Percentiles rank a stretch among this genome's conserved stretches.
Evolutionary conservation across 2,329 filamentous ascomycete species (phyloP).

Genomic region (Thielaviopsis musarum): DNA sequence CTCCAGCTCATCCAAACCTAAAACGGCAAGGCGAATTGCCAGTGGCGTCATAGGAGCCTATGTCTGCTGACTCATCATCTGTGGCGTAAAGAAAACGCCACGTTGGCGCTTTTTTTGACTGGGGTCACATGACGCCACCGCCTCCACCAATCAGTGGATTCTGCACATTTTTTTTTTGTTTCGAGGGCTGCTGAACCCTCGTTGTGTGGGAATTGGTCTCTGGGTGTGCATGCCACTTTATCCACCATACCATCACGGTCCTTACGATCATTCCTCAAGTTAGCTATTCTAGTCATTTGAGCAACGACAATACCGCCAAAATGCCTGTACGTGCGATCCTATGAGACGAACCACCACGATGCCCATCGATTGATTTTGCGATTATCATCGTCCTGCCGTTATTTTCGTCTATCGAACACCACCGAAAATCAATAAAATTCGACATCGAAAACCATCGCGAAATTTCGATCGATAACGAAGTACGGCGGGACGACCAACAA

Average conservation of each 20-base stretch:
- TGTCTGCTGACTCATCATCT: conserved; percentile 1
- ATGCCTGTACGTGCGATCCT: conserved; percentile 12
- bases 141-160: conserved; percentile 10
- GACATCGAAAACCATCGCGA: not conserved
- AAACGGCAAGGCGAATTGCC: not conserved
- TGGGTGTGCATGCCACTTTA: conserved; percentile 11
- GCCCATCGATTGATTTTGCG: conserved; percentile 9
- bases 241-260: conserved; percentile 11
- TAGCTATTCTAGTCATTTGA: conserved; percentile 13
- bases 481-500: not conserved
- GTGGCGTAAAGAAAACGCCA: conserved; percentile 4
- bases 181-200: conserved; percentile 11
- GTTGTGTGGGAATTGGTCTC: conserved; percentile 5
- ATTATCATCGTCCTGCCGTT: not conserved
- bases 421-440: not conserved
- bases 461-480: not conserved
- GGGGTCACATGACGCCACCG: conserved; percentile 4
- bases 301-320: conserved; percentile 12
- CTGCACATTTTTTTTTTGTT: conserved; percentile 11
- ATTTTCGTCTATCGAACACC: not conserved
- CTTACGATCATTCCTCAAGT: conserved; percentile 10
- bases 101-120: not conserved
- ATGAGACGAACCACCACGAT: conserved; percentile 4
- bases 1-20: conserved; percentile 4
- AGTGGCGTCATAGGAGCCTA: conserved; percentile 4